These are phyloP conservation scores for Pleodorina starrii DNA, from an alignment of 139 green algal genomes.

Conservation along the genomic window DNA sequence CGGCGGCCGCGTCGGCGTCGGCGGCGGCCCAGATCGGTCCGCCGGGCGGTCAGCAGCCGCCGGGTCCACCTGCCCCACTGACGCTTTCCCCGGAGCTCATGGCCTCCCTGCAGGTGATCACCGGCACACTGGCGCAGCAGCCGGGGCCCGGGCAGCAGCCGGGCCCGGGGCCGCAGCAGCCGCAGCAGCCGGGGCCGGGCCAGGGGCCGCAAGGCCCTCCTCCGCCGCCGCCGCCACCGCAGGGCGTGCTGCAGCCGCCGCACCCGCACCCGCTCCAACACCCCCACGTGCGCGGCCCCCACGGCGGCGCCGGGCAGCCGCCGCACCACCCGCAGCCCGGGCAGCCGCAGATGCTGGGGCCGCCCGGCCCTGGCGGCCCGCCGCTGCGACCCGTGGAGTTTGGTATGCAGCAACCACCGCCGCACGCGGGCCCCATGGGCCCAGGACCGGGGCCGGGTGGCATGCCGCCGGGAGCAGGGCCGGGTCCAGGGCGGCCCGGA, in stretches of 20 bases:
- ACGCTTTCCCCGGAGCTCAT: conserved; percentile 17
- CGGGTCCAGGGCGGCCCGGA: background rate
- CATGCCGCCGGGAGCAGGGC: background rate
- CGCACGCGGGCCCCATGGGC: background rate
- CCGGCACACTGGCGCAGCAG: conserved; percentile 4
- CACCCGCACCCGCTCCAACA: conserved; percentile 7
- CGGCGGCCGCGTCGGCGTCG: background rate
- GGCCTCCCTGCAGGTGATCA: background rate
- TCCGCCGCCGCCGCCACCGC: background rate
- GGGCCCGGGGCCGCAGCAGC: background rate
- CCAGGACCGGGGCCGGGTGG: background rate
- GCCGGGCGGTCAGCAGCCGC: background rate
- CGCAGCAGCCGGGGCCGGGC: background rate
- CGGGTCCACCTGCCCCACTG: background rate
- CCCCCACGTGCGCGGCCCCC: background rate
- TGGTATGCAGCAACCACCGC: background rate
- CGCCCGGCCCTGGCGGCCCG: background rate
- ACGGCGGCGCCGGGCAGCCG: background rate
- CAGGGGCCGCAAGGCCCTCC: background rate
- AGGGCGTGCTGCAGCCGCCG: background rate
- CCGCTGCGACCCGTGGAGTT: background rate
- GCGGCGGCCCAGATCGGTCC: background rate
- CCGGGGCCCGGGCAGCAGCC: background rate
- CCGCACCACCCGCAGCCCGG: background rate
- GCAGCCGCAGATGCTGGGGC: background rate